Base-by-base conservation (phyloP, 495 filamentous ascomycete genomes). In the Penicillium bialowiezense region DNA sequence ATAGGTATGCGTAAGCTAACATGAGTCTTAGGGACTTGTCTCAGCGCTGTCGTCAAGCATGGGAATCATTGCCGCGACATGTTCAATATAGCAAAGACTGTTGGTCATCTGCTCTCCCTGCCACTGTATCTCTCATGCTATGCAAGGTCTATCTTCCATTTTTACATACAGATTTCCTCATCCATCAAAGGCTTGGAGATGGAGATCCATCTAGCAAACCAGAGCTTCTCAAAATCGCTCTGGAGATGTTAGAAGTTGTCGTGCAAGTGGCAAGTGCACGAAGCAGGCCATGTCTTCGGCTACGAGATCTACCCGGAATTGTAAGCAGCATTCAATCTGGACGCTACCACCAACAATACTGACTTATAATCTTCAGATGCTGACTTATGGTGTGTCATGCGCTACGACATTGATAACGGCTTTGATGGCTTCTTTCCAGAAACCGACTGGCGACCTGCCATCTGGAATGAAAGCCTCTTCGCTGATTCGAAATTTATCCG, bases 91-190 rank as follows among this genome's bases (percentile, higher is more conserved):
- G 9, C 14, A 48, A 50, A 6, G 40, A 49, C n/a, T 55, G 48
- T 49, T 59, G 56, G 56, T 20, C 37, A 28, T 55, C 52, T 6
- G 44, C 49, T 24, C 18, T 59, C 14, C 44, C 51, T 12, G 23
- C 28, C 3, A 20, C 33, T 17, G 19, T 5, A 31, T 59, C 43
- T 28, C 55, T 49, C 35, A 55, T 59, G 52, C 52, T 52, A 24
- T 52, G 34, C 12, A 59, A 59, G 35, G 39, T 59, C 17, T 40
- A 59, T 31, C 31, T 59, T 23, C 26, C 56, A 20, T 59, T 55
- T 15, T 52, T 59, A 28, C 56, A 56, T 20, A 56, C 56, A 2
- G 48, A 59, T 28, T 59, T 59, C 10, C 48, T 55, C 34, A 52
- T 56, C n/a, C 49, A 59, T 28, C 43, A 33, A 10, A n/a, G 52